Evolutionary conservation across 1,284 basidiomycete genomes (phyloP), one percentile per base, ranked within the genome.

Genomic region (Leccinum subrobustum): DNA sequence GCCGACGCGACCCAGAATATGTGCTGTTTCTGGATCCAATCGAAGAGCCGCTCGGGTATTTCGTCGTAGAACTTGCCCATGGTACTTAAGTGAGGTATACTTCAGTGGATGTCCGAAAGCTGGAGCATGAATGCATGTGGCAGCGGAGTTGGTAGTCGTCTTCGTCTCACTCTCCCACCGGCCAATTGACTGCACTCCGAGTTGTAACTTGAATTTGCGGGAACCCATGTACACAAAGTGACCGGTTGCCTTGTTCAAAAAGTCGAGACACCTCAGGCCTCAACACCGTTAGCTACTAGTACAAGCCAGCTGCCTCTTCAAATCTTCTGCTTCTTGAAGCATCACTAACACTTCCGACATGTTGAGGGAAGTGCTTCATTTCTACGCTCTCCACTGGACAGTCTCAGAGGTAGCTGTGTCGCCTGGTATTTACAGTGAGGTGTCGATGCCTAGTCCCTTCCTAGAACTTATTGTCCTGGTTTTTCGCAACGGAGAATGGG

Each of bases 1-100:
- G 83, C 81, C 0, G 82, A 79, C 0, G 82, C 83, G 23, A 85
- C 83, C 76, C 78, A 85, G 70, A 85, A 85, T 58, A 83, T 70
- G 52, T 81, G 74, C 64, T 85, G 83, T 60, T 78, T 72, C 56
- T 74, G 62, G 56, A 83, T 78, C 83, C 82, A 86, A 56, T 76
- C 67, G 27, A 81, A 61, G 54, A 82, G 67, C 62, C 74, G 70
- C 4, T 74, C 69, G 0, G 82, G 82, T 48, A 85, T 82, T 14
- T 73, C 70, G 61, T 82, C 77, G 67, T 73, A 81, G 68, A 76
- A 79, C 54, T 80, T 73, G 60, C 68, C 81, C 83, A 84, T 85
- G 42, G 37, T 57, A 29, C 27, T 29, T 8, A 44, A 14, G 47
- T 31, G 20, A 6, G 5, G 9, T 29, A 16, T 52, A 20, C 11